These are phyloP conservation scores for Umbelopsis sp. DNA, from an alignment of 192 early-diverging fungal species.

Conservation along the genomic window DNA sequence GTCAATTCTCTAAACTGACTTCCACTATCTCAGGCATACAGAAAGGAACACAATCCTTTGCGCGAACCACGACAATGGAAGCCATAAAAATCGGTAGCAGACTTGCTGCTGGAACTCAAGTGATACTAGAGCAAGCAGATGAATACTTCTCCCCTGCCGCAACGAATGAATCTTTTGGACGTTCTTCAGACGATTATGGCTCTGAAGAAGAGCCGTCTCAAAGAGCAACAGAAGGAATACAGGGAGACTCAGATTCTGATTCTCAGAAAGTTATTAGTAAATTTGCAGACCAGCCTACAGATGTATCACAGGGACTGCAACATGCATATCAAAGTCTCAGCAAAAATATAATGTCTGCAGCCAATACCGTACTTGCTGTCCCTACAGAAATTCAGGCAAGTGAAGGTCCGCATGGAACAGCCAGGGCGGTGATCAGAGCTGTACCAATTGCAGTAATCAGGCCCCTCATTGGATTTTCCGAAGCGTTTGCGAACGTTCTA, in stretches of 20 bases:
- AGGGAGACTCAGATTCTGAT: slow-evolving; percentile 27
- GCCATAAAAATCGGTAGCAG: slow-evolving; percentile 87
- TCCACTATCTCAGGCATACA: slow-evolving; percentile 61
- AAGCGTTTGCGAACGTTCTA: slow-evolving; percentile 89
- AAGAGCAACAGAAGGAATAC: not conserved
- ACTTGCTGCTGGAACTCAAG: slow-evolving; percentile 88
- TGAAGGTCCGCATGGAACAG: slow-evolving; percentile 53
- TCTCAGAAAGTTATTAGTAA: slow-evolving; percentile 62
- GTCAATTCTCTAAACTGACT: not conserved
- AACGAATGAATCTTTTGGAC: slow-evolving; percentile 18
- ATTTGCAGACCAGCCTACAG: slow-evolving; percentile 70
- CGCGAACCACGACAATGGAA: slow-evolving; percentile 86
- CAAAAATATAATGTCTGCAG: slow-evolving; percentile 80
- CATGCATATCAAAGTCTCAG: slow-evolving; percentile 81
- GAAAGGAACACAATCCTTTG: slow-evolving; percentile 88
- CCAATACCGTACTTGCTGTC: slow-evolving; percentile 87
- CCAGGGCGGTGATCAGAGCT: slow-evolving; percentile 69
- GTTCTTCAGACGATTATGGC: not conserved
- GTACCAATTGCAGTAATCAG: slow-evolving; percentile 91
- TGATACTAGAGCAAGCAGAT: slow-evolving; percentile 87
- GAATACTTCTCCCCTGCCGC: slow-evolving; percentile 64
- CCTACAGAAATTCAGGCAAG: slow-evolving; percentile 80
- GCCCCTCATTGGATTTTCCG: slow-evolving; percentile 95
- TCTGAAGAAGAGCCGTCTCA: not conserved
- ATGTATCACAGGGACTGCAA: slow-evolving; percentile 59